Percentiles rank a stretch among this genome's conserved stretches.
Evolutionary conservation across 1,284 basidiomycete species (phyloP).

Genomic region (Inonotus hispidus): DNA sequence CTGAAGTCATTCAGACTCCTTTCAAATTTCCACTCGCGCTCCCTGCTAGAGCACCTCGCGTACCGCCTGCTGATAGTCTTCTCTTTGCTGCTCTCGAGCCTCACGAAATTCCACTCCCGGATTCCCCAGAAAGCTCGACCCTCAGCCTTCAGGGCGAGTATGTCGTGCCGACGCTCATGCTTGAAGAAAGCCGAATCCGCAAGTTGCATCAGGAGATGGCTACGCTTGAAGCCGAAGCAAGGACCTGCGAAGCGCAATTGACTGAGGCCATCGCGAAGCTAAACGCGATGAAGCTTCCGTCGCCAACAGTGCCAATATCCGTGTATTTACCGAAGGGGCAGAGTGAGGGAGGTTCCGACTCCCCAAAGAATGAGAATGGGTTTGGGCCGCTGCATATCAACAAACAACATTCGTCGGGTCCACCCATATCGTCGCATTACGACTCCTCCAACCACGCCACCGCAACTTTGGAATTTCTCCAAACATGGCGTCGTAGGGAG

Average conservation of each 20-base stretch:
- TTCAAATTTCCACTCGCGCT: slow-evolving; percentile 8
- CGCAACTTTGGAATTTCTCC: not conserved
- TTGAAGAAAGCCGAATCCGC: slow-evolving; percentile 13
- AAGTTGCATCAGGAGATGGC: slow-evolving; percentile 3
- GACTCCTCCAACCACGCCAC: not conserved
- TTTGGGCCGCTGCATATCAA: not conserved
- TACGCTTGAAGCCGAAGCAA: not conserved
- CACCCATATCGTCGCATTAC: not conserved
- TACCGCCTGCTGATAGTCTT: slow-evolving; percentile 1
- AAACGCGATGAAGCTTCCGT: slow-evolving; percentile 5
- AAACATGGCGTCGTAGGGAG: slow-evolving; percentile 7
- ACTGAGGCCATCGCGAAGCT: slow-evolving; percentile 13
- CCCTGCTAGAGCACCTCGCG: not conserved
- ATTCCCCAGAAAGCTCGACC: slow-evolving; percentile 1
- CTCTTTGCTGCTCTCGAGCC: slow-evolving; percentile 10
- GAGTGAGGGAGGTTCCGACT: not conserved
- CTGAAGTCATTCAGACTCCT: slow-evolving; percentile 11
- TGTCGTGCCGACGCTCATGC: slow-evolving; percentile 6
- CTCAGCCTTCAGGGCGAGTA: not conserved
- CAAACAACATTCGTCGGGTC: not conserved
- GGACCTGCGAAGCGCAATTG: slow-evolving; percentile 4
- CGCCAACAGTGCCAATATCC: not conserved
- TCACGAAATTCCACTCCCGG: slow-evolving; percentile 10
- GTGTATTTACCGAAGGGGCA: not conserved
- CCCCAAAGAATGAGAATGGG: not conserved